A percentile compares a stretch with the other conserved stretches of the same genome.
Evolutionary conservation across 1,284 basidiomycete genomes (phyloP).

Genomic region (Jaminaea rosea): DNA sequence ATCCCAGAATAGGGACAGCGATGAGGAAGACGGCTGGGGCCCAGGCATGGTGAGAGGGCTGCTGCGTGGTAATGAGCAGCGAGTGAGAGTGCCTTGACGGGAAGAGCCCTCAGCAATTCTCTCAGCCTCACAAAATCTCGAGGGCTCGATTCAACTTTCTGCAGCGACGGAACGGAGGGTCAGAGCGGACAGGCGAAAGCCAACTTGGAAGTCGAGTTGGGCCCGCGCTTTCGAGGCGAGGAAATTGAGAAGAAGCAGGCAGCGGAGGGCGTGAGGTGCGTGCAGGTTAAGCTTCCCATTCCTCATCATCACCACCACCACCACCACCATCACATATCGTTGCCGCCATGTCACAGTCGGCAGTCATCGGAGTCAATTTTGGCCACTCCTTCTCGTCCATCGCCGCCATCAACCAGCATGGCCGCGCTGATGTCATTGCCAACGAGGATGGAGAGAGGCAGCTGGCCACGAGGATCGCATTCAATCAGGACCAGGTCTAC

Average conservation of each 20-base stretch:
- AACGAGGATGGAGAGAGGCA: constrained; percentile 98
- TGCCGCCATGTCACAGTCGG: constrained; percentile 8
- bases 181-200: too few relatives aligned
- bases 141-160: too few relatives aligned
- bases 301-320: neutral
- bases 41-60: too few relatives aligned
- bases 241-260: neutral
- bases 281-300: neutral
- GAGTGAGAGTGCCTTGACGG: too few relatives aligned
- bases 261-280: too few relatives aligned
- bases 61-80: too few relatives aligned
- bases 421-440: constrained; percentile 59
- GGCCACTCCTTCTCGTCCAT: constrained; percentile 93
- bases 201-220: too few relatives aligned
- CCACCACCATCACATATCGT: neutral
- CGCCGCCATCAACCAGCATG: constrained; percentile 78
- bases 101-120: too few relatives aligned
- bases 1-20: constrained; percentile 68
- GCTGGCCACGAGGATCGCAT: constrained; percentile 88
- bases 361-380: constrained; percentile 83
- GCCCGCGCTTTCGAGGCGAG: neutral
- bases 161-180: too few relatives aligned
- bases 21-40: neutral
- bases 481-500: constrained; percentile 63
- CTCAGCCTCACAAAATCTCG: too few relatives aligned